These are phyloP conservation scores for Mortierella sp. DNA, from an alignment of 371 early-diverging fungal species.

Conservation along the genomic window DNA sequence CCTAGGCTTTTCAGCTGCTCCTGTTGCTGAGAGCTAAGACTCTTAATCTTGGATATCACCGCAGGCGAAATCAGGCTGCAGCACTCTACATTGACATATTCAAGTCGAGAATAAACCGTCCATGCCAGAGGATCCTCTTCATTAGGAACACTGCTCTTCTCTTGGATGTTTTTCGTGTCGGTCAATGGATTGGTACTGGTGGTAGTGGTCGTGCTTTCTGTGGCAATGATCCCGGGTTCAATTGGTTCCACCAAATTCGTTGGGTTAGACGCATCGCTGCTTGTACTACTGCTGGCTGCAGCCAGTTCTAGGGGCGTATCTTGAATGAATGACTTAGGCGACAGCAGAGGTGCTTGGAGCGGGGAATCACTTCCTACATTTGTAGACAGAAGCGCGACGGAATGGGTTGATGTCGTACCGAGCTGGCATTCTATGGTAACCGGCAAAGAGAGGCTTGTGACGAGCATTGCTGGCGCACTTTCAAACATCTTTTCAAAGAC, in stretches of 20 bases:
- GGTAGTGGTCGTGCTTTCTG: background rate
- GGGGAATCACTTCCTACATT: no score
- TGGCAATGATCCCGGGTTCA: background rate
- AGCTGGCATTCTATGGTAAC: no score
- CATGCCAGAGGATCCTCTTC: slow-evolving; percentile 10
- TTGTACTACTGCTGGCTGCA: no score
- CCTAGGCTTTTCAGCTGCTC: slow-evolving; percentile 7
- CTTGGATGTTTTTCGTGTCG: background rate
- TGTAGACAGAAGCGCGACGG: no score
- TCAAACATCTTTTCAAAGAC: no score
- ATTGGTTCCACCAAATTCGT: background rate
- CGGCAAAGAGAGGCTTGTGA: no score
- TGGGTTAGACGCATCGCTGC: background rate
- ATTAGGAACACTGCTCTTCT: background rate
- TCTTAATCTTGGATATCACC: slow-evolving; percentile 34
- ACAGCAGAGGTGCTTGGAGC: no score
- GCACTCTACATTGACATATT: slow-evolving; percentile 47
- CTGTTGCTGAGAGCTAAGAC: slow-evolving; percentile 21
- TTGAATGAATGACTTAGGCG: no score
- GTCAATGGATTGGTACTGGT: background rate
- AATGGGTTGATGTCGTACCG: no score
- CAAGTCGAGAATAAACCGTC: slow-evolving; percentile 36
- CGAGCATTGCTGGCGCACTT: no score
- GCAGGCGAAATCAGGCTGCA: slow-evolving; percentile 27
- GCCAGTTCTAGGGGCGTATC: no score